Base-by-base conservation (phyloP, 2,329 filamentous ascomycete genomes). In the Claviceps cyperi region DNA sequence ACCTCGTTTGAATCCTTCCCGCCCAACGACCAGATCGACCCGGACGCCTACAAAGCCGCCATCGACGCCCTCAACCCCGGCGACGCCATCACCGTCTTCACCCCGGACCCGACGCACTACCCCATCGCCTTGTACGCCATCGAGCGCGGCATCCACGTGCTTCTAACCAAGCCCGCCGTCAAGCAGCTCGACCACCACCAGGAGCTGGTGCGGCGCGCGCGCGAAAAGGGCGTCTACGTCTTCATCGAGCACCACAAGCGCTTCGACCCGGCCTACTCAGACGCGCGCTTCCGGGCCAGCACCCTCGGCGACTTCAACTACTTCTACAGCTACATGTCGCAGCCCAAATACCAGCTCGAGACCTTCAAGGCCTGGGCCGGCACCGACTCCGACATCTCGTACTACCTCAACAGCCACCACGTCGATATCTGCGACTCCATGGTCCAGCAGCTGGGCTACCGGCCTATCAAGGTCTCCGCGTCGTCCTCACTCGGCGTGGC, bases 191-290 rank as follows among this genome's bases (percentile, higher is more conserved):
- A 76, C 43, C 80, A 95, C 66, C 90, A 96, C 69, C 78, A 86
- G 55, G 69, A 80, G 36, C 80, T 96, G 15, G 73, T 94, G 50
- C 77, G 77, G 47, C 85, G 81, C 22, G 81, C 86, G 5, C 74
- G 76, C 55, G 81, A 85, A 62, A 72, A 86, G 65, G 81, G 81
- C 56, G 89, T 96, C 52, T 91, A 90, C 64, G 88, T 95, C 56
- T 95, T 87, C 71, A 76, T 96, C 59, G 90, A 96, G 75, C 90
- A 96, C 71, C 90, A 96, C 77, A 96, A 96, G 74, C 87, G 91
- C 51, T 96, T 83, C 69, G 90, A 96, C 65, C 90, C 90, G 2
- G 88, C 88, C 21, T 96, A 96, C 71, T 80, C 86, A 14, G 90
- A 96, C 65, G 91, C 91, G 14, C 79, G 83, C 47, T 83, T 83